Evolutionary conservation across 2,329 filamentous ascomycete species (phyloP), one percentile per base, ranked within the genome.

Genomic region (Paradendryphiella salina): DNA sequence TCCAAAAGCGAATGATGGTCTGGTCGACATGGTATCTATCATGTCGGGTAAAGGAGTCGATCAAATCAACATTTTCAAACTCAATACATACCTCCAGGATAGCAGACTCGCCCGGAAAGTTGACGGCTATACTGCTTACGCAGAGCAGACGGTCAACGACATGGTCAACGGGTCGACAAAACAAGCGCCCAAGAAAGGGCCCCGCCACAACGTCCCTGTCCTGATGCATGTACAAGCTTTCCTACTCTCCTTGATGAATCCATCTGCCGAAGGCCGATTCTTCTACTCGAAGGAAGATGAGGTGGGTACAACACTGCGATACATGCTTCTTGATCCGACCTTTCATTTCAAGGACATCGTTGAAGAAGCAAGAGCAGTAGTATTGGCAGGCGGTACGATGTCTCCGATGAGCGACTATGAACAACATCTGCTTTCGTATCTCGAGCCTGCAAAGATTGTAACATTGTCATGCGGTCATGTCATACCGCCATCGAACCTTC

Each of bases 321-420:
- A 96, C 69, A 84, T 96, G 61, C 82, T 99, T 4, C 82, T 99
- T 0, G 94, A 96, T 26, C 93, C 94, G 0, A 92, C 92, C 0
- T 86, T 93, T 63, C 90, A 95, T 60, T 97, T 99, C 73, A 87
- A 87, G 6, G 88, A 92, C 9, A 88, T 97, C 43, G 90, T 93
- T 1, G 85, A 89, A 23, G 85, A 88, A 55, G 90, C 94, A 0
- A 82, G 91, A 50, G 89, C 93, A 1, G 88, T 99, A 3, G 87
- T 99, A 34, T 78, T 99, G 3, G 94, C 92, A 0, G 94, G 94
- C 50, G 94, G 94, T 17, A 99, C 94, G 20, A 97, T 99, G 94
- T 96, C 94, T 2, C 94, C 94, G 0, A 96, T 97, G 77, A 83
- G 87, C 18, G 94, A 97, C 74, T 99, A 96, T 73, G 85, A 82